Evolutionary conservation across 371 early-diverging fungal species (phyloP), one percentile per base, ranked within the genome.

Genomic region (Zychaea mexicana): DNA sequence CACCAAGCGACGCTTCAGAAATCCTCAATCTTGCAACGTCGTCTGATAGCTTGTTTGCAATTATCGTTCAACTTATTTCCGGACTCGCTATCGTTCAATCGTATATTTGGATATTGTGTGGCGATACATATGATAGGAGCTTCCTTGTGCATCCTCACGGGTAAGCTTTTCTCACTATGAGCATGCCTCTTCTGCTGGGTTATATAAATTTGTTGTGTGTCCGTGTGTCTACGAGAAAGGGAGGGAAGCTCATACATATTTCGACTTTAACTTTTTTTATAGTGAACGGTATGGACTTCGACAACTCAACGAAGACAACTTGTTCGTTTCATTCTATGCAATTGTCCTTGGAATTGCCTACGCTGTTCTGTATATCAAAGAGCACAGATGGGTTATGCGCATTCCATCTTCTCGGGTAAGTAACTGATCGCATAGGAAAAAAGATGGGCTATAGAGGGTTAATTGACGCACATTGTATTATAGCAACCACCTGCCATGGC

Each of bases 401-500:
- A 69, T 82, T 38, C 65, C 74, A 5, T 60, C 73, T 19, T 76
- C 77, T 13, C 81, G 83, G 73, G 83, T 85, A 73, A 45, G 49
- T 5, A 30, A 15, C 36, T 12, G 6, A 46, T 46, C n/a, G n/a
- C n/a, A n/a, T n/a, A n/a, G n/a, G n/a, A 59, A 24, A 55, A 3
- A 13, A n/a, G 24, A 47, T 5, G 17, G 47, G 47, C 6, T 33
- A 47, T 17, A 8, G 17, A 47, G 6, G 47, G 47, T 8, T 13
- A n/a, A 12, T 13, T 10, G 17, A 31, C 22, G 22, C 3, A 33
- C 13, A 10, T 19, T 27, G 3, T 45, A n/a, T 22, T 30, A 26
- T 33, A 78, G 77, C 78, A 77, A 77, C 66, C 76, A 1, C 32
- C 61, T 7, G 19, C 19, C 19, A 55, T 64, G 32, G 76, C 70